phyloP scores from a whole-genome alignment of 164 flowering plant species.

The Sextonia rubra region DNA sequence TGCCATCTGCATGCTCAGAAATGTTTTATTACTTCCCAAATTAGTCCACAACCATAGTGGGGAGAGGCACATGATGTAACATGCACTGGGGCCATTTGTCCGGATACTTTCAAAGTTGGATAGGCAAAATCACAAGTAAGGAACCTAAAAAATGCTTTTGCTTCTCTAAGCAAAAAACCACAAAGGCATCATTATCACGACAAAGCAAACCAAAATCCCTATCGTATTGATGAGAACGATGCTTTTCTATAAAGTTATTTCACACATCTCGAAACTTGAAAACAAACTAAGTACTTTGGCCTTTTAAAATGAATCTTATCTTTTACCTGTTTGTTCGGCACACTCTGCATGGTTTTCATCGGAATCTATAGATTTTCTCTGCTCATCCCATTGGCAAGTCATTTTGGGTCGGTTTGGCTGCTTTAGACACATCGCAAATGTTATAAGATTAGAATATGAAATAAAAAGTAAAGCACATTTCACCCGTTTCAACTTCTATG shows the following conservation, averaged over 20 bases:
- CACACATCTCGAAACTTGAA: neutral
- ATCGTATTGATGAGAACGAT: conserved; percentile 1
- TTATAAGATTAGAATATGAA: too few relatives aligned
- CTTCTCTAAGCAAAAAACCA: too few relatives aligned
- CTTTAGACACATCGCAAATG: too few relatives aligned
- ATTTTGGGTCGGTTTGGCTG: too few relatives aligned
- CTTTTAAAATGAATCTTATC: neutral
- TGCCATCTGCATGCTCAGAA: neutral
- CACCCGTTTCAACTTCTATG: too few relatives aligned
- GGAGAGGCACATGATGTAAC: neutral
- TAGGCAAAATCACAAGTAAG: neutral
- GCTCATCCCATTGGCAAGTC: neutral
- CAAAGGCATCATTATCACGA: neutral
- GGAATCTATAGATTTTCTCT: neutral
- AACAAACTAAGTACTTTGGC: neutral
- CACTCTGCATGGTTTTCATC: neutral
- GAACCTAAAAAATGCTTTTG: neutral
- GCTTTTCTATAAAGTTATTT: neutral
- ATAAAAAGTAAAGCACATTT: too few relatives aligned
- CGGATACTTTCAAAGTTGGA: neutral
- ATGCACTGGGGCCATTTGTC: neutral
- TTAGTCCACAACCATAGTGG: neutral
- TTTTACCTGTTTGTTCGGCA: neutral
- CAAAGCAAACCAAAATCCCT: neutral
- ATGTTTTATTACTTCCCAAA: neutral